Evolutionary conservation across 352 stramenopile species (phyloP).

Genomic region (Phytophthora sp.): DNA sequence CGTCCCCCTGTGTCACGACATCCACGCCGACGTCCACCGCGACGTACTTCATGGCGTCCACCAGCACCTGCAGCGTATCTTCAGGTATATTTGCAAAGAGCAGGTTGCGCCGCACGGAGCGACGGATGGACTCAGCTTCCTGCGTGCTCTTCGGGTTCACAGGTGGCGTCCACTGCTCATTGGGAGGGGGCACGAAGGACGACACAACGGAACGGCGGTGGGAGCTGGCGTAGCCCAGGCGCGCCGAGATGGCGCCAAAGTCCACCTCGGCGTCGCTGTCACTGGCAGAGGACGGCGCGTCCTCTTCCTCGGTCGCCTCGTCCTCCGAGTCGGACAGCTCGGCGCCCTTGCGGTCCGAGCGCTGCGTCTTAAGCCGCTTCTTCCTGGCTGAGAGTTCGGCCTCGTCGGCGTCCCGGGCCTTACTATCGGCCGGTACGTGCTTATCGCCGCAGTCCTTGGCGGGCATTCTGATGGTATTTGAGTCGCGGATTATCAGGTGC

Average conservation of each 20-base stretch:
- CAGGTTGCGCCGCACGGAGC: constrained; percentile 64
- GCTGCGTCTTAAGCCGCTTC: constrained; percentile 43
- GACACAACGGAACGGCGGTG: constrained; percentile 68
- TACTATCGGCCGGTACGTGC: constrained; percentile 39
- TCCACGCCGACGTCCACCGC: constrained; percentile 45
- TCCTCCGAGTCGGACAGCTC: constrained; percentile 32
- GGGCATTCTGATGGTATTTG: constrained; percentile 18
- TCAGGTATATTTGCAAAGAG: constrained; percentile 75
- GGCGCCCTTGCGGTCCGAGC: constrained; percentile 11
- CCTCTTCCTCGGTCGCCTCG: constrained; percentile 41
- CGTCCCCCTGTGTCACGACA: constrained; percentile 78
- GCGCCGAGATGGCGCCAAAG: constrained; percentile 46
- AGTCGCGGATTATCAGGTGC: not conserved
- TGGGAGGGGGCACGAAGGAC: constrained; percentile 52
- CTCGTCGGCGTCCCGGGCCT: constrained; percentile 26
- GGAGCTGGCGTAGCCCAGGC: constrained; percentile 38
- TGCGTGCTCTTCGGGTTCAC: constrained; percentile 56
- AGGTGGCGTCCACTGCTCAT: constrained; percentile 59
- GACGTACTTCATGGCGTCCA: constrained; percentile 78
- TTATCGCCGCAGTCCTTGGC: constrained; percentile 44
- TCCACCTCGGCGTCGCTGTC: constrained; percentile 50
- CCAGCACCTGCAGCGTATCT: constrained; percentile 66
- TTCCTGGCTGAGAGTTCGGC: constrained; percentile 23
- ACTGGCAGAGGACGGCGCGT: constrained; percentile 29
- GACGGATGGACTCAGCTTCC: constrained; percentile 60